Evolutionary conservation across 176 grass and related monocot species (phyloP).

Genomic region (bread wheat (Triticum aestivum)): IWGSC_CS_RefSeq_v2.1 NC_057812.1:5565666-5566165

Average conservation of each 20-base stretch:
- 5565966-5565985: not conserved
- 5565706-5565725: too few relatives aligned
- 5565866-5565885: too few relatives aligned
- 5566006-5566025: not conserved
- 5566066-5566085: conserved; percentile 82
- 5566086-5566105: conserved; percentile 81
- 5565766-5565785: too few relatives aligned
- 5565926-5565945: not conserved
- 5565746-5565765: too few relatives aligned
- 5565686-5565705: not conserved
- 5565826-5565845: too few relatives aligned
- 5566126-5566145: conserved; percentile 78
- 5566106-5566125: conserved; percentile 72
- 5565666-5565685: not conserved
- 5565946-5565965: not conserved
- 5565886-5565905: too few relatives aligned
- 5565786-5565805: too few relatives aligned
- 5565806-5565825: too few relatives aligned
- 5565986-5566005: not conserved
- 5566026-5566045: not conserved
- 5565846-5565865: too few relatives aligned
- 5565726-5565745: too few relatives aligned
- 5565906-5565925: not conserved
- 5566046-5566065: conserved; percentile 36
- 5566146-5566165: conserved; percentile 66